Base-by-base conservation (phyloP, 306 rosid genomes). In the Leucaena leucocephala region DNA sequence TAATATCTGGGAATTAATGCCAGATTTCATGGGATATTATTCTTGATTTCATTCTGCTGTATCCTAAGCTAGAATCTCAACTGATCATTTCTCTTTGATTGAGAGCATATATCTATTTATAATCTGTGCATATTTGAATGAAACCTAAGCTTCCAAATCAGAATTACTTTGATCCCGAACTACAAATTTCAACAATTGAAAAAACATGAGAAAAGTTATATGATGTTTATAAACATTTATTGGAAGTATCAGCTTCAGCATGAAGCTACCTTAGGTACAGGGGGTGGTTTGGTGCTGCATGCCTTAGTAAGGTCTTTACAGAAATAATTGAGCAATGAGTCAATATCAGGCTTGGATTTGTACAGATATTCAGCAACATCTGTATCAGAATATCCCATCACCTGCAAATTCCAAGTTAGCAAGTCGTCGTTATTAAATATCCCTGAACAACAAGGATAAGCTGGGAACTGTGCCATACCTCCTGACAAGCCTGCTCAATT, bases 361-460 rank as follows among this genome's bases (percentile, higher is more conserved):
- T 86, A 95, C 44, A 92, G 66, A 89, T 91, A 90, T 84, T 95
- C 98, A 46, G 98, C 98, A 45, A 90, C 90, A 85, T 92, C 98
- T 2, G 98, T 95, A 85, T 95, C 98, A 39, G 91, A 87, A 88
- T 93, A 92, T 71, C 91, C 98, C 77, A 95, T 74, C 64, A 95
- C 95, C 98, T 92, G 97, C 70, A 84, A 63, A 71, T 80, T 71
- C 63, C 76, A 55, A 72, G 15, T 45, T 42, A 38, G 66, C 13
- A 55, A 79, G 55, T 75, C 45, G 66, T 64, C 34, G 50, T n/a
- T 67, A 78, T 72, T 19, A 46, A 39, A 73, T 16, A 33, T 57
- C 64, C 68, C 43, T 2, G 8, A 58, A 38, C 46, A 39, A 14
- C 45, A 8, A 42, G 45, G 8, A 44, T 2, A 48, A 48, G 54